phyloP scores from a whole-genome alignment of 768 basidiomycete genomes.

The Punctularia strigosozonata region DNA sequence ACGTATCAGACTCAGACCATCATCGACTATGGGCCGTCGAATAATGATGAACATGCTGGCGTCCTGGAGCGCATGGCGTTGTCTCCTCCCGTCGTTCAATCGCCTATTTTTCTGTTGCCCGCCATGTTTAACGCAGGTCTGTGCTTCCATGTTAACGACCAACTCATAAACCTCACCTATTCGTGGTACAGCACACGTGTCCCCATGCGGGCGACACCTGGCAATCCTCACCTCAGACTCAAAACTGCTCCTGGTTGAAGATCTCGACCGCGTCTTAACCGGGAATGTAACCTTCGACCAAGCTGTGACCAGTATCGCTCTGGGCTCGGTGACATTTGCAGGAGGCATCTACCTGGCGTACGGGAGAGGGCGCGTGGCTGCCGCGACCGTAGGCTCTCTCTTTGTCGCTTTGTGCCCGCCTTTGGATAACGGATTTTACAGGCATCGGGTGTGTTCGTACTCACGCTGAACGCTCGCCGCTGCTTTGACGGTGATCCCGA shows the following conservation, averaged over 20 bases:
- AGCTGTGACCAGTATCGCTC: constrained; percentile 10
- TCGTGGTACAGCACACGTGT: constrained; percentile 21
- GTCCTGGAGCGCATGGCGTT: background rate
- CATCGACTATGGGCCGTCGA: background rate
- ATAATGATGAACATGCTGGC: background rate
- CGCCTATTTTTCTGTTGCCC: background rate
- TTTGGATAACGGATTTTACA: constrained; percentile 1
- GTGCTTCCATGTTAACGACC: background rate
- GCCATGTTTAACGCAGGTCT: constrained; percentile 1
- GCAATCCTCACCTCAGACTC: constrained; percentile 14
- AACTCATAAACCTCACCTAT: background rate
- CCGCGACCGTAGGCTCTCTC: constrained; percentile 16
- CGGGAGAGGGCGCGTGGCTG: constrained; percentile 15
- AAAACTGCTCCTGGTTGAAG: constrained; percentile 19
- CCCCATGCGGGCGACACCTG: constrained; percentile 22
- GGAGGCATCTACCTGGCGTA: constrained; percentile 16
- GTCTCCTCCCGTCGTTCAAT: background rate
- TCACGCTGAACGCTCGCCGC: constrained; percentile 12
- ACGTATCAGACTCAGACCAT: background rate
- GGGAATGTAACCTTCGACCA: constrained; percentile 10
- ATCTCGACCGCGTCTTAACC: constrained; percentile 20
- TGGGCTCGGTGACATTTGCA: constrained; percentile 8
- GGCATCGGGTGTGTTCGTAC: constrained; percentile 14
- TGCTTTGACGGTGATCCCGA: constrained; percentile 8
- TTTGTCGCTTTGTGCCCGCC: background rate